Evolutionary conservation across 108 stramenopile genomes (phyloP), one percentile per base, ranked within the genome.

Genomic region (Cyclotella sp.): DNA sequence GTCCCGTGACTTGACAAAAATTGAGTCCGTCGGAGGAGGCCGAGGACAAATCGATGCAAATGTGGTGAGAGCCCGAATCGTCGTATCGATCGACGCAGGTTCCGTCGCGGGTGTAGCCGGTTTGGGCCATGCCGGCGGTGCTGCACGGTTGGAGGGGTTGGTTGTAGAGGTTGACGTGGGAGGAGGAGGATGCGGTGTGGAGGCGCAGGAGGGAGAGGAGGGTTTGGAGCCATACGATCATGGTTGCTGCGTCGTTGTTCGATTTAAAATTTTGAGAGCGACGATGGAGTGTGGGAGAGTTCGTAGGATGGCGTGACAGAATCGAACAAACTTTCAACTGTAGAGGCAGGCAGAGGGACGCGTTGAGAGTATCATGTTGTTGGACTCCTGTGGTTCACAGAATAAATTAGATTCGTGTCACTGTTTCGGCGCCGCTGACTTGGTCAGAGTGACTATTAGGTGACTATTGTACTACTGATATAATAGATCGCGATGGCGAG

Each of bases 21-120:
- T 84, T 70, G 40, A 19, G 39, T 16, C 55, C 72, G 30, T 40
- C 52, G 12, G 68, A 70, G 22, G 67, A 29, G 9, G 54, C 54
- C 13, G 53, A 60, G 2, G 28, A 9, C 12, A 84, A 40, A 63
- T 84, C 47, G n/a, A 83, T 83, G 58, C 82, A 83, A 19, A 83
- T 79, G 73, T 83, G 82, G 51, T 83, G 82, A 27, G 71, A 73
- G 30, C 82, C 82, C 12, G 40, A 24, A 53, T 83, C 82, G 43
- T 68, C 82, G 19, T 63, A 8, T 27, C 53, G 68, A 30, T 87
- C 86, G 43, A 84, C 70, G 72, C 89, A 90, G 43, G 73, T 62
- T 4, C 89, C 89, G 5, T 47, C 63, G 26, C 89, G 87, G 5
- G 76, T 82, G 63, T 73, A 90, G 44, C 89, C 89, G 0, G 87